Percentiles rank a stretch among this genome's conserved stretches.
Evolutionary conservation across 345 rosid genomes (phyloP).

Genomic region (Eutrema heterophyllum): DNA sequence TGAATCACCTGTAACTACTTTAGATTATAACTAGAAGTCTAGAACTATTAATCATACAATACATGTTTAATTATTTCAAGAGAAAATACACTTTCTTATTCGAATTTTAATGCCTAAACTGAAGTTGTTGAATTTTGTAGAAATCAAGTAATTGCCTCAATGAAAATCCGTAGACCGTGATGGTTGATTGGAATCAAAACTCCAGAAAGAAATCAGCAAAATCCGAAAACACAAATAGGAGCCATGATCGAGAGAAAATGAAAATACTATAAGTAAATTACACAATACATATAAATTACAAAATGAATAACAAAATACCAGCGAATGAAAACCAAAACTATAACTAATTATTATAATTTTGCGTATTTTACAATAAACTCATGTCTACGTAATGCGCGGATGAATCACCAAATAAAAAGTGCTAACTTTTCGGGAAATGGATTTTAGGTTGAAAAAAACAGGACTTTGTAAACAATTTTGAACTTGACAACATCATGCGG

Average conservation of each 20-base stretch:
- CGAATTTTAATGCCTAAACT: neutral
- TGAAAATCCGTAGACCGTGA: too few relatives aligned
- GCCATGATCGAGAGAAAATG: too few relatives aligned
- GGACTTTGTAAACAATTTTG: conserved; percentile 23
- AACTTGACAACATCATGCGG: conserved; percentile 17
- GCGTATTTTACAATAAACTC: too few relatives aligned
- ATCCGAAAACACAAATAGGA: too few relatives aligned
- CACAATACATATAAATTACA: too few relatives aligned
- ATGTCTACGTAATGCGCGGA: too few relatives aligned
- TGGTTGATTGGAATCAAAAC: too few relatives aligned
- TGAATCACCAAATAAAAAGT: neutral
- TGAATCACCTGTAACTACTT: neutral
- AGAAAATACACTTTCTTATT: neutral
- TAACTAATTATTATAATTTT: too few relatives aligned
- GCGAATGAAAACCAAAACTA: too few relatives aligned
- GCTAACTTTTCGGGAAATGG: conserved; percentile 11
- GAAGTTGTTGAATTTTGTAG: neutral
- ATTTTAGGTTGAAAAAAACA: conserved; percentile 22
- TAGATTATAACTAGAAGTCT: neutral
- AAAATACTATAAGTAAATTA: too few relatives aligned
- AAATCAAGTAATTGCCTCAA: neutral
- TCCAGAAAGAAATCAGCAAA: too few relatives aligned
- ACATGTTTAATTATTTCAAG: conserved; percentile 5
- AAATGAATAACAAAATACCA: too few relatives aligned
- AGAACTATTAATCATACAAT: neutral